Evolutionary conservation across 441 rosid genomes (phyloP).

Genomic region (Pelargonium australe): DNA sequence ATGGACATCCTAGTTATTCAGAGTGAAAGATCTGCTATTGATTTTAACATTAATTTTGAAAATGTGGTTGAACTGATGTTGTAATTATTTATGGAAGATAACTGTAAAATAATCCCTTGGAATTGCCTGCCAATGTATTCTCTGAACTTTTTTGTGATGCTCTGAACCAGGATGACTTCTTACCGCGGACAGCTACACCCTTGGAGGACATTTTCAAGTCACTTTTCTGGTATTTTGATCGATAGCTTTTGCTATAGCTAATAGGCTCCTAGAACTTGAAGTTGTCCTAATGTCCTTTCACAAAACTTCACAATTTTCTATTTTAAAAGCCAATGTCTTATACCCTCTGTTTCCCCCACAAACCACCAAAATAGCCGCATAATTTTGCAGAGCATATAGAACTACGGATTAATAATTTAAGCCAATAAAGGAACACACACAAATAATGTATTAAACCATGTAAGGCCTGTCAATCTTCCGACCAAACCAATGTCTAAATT

Average conservation of each 20-base stretch:
- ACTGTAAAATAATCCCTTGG: background rate
- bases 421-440: background rate
- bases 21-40: background rate
- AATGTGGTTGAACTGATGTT: too few species aligned
- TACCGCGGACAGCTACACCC: slow-evolving; percentile 92
- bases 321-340: background rate
- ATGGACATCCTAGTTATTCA: too few species aligned
- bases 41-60: too few species aligned
- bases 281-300: background rate
- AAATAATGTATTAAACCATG: background rate
- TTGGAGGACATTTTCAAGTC: slow-evolving; percentile 88
- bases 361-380: background rate
- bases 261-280: background rate
- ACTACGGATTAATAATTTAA: background rate
- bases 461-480: background rate
- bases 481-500: background rate
- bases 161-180: slow-evolving; percentile 77
- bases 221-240: slow-evolving; percentile 59
- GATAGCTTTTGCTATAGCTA: background rate
- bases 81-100: background rate
- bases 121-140: slow-evolving; percentile 8
- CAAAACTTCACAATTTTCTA: background rate
- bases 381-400: background rate
- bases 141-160: slow-evolving; percentile 4
- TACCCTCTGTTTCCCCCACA: slow-evolving; percentile 20